Conservation (phyloP, 75 land plant genomes). For the Azolla pinnata region DNA sequence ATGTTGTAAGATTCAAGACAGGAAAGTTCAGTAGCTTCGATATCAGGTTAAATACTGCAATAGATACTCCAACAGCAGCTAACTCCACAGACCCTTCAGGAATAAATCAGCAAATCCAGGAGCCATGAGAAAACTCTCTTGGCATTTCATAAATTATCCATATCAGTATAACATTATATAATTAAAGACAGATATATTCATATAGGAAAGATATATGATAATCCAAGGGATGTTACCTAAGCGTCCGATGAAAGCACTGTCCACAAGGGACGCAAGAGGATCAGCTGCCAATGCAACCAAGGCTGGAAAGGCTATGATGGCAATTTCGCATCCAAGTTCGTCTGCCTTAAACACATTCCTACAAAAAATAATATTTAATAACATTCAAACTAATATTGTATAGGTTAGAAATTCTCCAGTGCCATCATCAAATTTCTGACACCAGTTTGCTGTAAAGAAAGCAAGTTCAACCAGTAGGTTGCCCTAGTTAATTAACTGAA, state of each 20-base stretch:
- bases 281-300: constrained; percentile 69
- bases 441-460: no score
- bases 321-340: constrained; percentile 63
- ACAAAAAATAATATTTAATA: constrained; percentile 11
- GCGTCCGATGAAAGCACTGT: constrained; percentile 72
- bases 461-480: no score
- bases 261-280: constrained; percentile 77
- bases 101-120: no score
- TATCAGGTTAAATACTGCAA: constrained; percentile 51
- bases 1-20: constrained; percentile 54
- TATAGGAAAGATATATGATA: background rate
- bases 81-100: constrained; percentile 62
- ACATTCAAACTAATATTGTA: no score
- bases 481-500: no score
- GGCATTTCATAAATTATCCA: no score
- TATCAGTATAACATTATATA: no score
- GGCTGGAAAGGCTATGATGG: constrained; percentile 64
- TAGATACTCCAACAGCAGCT: constrained; percentile 63
- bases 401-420: no score
- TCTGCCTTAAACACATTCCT: constrained; percentile 65
- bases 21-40: constrained; percentile 45
- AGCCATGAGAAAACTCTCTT: no score
- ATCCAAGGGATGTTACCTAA: constrained; percentile 37
- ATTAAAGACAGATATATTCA: background rate
- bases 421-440: no score